Conservation (phyloP, 306 rosid species). For the Acacia acuminata region DNA sequence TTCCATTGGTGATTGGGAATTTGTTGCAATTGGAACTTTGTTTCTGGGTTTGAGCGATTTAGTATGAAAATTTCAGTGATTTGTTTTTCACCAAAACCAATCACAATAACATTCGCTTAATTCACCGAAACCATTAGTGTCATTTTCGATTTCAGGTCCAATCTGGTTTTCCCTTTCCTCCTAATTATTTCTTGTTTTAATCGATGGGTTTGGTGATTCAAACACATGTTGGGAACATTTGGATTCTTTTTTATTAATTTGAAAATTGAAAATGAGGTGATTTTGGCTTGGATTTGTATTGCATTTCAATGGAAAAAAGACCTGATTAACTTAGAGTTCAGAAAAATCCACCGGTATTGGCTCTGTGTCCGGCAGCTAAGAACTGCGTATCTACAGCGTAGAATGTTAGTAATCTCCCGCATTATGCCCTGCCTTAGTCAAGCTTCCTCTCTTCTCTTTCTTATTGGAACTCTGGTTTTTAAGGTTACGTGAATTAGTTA, state of each 20-base stretch:
- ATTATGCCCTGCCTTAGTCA: conserved; percentile 97
- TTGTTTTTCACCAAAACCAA: background rate
- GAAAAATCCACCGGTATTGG: conserved; percentile 71
- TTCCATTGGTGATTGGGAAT: too few relatives aligned
- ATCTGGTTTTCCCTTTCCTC: background rate
- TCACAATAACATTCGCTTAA: background rate
- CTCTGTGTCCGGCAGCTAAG: conserved; percentile 93
- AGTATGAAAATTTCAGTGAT: too few relatives aligned
- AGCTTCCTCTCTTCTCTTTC: too few relatives aligned
- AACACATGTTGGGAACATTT: background rate
- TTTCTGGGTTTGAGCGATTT: too few relatives aligned
- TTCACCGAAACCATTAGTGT: conserved; percentile 55
- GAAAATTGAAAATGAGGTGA: background rate
- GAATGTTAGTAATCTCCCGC: too few relatives aligned
- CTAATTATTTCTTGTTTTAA: background rate
- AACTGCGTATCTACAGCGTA: conserved; percentile 91
- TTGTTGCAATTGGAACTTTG: too few relatives aligned
- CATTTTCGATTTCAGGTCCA: conserved; percentile 69
- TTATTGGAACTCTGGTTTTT: too few relatives aligned
- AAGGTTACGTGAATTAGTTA: too few relatives aligned
- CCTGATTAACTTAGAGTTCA: conserved; percentile 94
- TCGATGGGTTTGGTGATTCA: background rate
- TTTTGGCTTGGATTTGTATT: conserved; percentile 17
- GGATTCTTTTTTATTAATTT: background rate
- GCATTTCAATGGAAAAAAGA: conserved; percentile 69